Percentiles rank a stretch among this genome's conserved stretches.
Evolutionary conservation across 2,329 filamentous ascomycete species (phyloP).

Genomic region (Chaetomium sp.): DNA sequence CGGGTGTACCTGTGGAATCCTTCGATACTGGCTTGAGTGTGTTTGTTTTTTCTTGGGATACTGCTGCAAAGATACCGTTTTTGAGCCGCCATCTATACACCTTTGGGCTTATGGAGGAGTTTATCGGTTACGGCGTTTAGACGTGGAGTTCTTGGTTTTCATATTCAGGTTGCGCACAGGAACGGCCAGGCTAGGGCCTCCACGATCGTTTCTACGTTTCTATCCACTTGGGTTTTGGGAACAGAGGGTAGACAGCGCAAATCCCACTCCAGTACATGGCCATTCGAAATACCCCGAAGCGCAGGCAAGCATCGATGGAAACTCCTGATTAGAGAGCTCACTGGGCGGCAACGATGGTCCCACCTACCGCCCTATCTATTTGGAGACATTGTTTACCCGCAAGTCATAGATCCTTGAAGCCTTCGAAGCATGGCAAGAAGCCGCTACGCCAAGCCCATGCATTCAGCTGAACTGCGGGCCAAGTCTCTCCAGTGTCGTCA

Average conservation of each 20-base stretch:
- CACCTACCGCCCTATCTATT: not conserved
- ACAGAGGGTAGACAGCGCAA: not conserved
- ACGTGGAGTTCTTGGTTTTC: not conserved
- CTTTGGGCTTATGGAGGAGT: not conserved
- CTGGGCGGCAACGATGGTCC: not conserved
- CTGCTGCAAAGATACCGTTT: slow-evolving; percentile 7
- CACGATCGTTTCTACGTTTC: not conserved
- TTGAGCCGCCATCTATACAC: not conserved
- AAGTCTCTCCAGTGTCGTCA: not conserved
- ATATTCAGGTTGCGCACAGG: not conserved
- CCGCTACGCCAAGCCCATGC: not conserved
- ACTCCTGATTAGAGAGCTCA: not conserved
- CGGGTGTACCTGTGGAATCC: not conserved
- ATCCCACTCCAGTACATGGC: slow-evolving; percentile 11
- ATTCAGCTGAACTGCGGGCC: slow-evolving; percentile 2
- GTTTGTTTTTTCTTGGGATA: not conserved
- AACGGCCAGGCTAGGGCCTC: not conserved
- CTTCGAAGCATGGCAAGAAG: not conserved
- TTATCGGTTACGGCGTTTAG: not conserved
- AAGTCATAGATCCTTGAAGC: not conserved
- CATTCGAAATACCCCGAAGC: not conserved
- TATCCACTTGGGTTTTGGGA: not conserved
- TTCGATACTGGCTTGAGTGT: not conserved
- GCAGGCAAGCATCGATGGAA: not conserved
- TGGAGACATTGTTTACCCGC: not conserved